These are phyloP conservation scores for Abortiporus biennis DNA, from an alignment of 1,284 basidiomycete genomes.

Conservation along the genomic window DNA sequence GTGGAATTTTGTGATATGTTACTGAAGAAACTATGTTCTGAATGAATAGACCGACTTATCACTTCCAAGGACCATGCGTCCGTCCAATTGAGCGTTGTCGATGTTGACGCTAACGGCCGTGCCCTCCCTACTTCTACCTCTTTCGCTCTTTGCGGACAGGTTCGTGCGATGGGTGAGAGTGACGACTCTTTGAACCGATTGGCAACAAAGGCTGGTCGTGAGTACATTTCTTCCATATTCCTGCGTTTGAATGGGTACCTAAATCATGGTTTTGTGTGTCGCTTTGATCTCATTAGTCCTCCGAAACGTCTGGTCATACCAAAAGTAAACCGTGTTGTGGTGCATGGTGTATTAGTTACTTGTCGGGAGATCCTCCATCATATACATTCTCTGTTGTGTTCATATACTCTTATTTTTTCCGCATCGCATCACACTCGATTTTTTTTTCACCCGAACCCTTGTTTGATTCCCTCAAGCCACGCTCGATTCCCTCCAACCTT, in stretches of 20 bases:
- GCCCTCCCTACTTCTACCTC: slow-evolving; percentile 85
- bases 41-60: slow-evolving; percentile 87
- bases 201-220: slow-evolving; percentile 92
- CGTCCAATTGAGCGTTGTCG: slow-evolving; percentile 92
- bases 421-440: slow-evolving; percentile 2
- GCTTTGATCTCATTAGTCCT: slow-evolving; percentile 40
- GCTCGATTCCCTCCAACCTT: no score
- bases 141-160: slow-evolving; percentile 92
- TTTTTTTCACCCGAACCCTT: neutral
- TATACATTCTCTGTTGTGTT: slow-evolving; percentile 9
- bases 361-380: no score
- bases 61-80: slow-evolving; percentile 99
- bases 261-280: neutral
- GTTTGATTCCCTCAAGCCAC: slow-evolving; percentile 8
- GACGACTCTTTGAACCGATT: slow-evolving; percentile 97
- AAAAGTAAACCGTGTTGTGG: slow-evolving; percentile 53
- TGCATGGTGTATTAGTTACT: no score
- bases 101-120: slow-evolving; percentile 92
- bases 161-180: slow-evolving; percentile 92
- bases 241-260: slow-evolving; percentile 6
- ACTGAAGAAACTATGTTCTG: no score
- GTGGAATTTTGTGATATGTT: neutral
- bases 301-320: slow-evolving; percentile 72
- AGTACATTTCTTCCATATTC: no score
- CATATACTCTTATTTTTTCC: slow-evolving; percentile 7